These are phyloP conservation scores for Aspergillus pseudonomiae DNA, from an alignment of 2,329 filamentous ascomycete genomes.

Conservation along the genomic window DNA sequence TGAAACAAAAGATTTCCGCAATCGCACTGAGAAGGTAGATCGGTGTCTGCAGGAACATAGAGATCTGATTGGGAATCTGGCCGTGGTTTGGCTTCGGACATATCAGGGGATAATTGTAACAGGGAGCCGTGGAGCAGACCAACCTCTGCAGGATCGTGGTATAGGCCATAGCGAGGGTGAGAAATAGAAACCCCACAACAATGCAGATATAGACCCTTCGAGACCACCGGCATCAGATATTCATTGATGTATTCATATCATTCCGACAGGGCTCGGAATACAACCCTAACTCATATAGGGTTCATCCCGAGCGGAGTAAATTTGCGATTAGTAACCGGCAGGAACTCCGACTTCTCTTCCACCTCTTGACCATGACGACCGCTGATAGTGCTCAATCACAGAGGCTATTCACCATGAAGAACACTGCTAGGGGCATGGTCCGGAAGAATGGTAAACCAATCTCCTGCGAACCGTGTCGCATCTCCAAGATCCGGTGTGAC, in stretches of 20 bases:
- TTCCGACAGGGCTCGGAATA: neutral
- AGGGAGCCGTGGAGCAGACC: slow-evolving; percentile 44
- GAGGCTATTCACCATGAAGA: neutral
- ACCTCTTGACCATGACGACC: neutral
- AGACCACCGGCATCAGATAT: too few relatives aligned
- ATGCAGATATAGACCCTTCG: too few relatives aligned
- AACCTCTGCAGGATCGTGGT: slow-evolving; percentile 53
- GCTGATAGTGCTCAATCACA: neutral
- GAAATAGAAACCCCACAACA: too few relatives aligned
- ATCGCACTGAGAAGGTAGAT: too few relatives aligned
- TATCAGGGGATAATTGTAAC: neutral
- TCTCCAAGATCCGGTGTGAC: slow-evolving; percentile 12
- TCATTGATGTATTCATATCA: neutral
- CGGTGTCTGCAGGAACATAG: too few relatives aligned
- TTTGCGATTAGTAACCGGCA: neutral
- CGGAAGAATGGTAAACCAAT: slow-evolving; percentile 7
- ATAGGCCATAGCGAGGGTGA: slow-evolving; percentile 59
- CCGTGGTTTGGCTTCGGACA: too few relatives aligned
- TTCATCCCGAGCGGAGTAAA: neutral
- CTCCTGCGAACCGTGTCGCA: slow-evolving; percentile 8
- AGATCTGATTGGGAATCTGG: too few relatives aligned
- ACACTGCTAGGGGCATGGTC: neutral
- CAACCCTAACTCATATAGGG: neutral
- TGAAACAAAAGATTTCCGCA: too few relatives aligned
- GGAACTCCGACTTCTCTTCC: neutral